These are phyloP conservation scores for Mycena floridula DNA, from an alignment of 768 basidiomycete genomes.

Conservation along the genomic window DNA sequence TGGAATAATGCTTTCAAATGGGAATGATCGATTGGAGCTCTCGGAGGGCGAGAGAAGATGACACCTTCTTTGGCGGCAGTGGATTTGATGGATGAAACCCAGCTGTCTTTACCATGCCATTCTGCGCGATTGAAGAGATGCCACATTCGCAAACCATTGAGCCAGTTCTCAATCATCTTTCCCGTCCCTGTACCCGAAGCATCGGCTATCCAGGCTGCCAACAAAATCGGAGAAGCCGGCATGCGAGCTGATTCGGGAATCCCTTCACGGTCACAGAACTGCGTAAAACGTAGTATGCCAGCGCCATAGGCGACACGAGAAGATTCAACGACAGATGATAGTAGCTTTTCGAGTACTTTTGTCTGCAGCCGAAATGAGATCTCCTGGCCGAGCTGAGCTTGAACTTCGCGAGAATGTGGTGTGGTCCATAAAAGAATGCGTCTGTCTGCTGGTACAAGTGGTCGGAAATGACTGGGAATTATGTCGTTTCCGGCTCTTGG, in stretches of 20 bases:
- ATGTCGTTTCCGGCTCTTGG: neutral
- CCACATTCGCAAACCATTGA: conserved; percentile 9
- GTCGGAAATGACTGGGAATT: conserved; percentile 1
- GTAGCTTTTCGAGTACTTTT: neutral
- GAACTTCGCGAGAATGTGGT: conserved; percentile 3
- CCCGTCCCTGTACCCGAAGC: conserved; percentile 1
- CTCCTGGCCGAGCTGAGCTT: neutral
- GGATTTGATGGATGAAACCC: conserved; percentile 2
- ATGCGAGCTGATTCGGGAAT: conserved; percentile 15
- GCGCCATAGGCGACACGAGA: conserved; percentile 18
- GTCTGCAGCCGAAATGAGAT: neutral
- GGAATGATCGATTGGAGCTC: conserved; percentile 3
- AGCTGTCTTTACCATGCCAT: conserved; percentile 11
- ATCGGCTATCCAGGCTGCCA: conserved; percentile 16
- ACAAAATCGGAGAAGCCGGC: conserved; percentile 14
- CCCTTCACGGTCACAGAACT: conserved; percentile 19
- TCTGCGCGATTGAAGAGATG: conserved; percentile 7
- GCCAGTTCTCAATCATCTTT: conserved; percentile 8
- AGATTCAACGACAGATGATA: neutral
- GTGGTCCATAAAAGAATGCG: conserved; percentile 6
- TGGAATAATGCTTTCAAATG: conserved; percentile 6
- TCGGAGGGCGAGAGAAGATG: conserved; percentile 5
- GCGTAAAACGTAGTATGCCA: conserved; percentile 18
- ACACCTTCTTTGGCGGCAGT: conserved; percentile 2
- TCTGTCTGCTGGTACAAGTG: conserved; percentile 3